Evolutionary conservation across 768 basidiomycete genomes (phyloP).

Genomic region (Suillus lakei): DNA sequence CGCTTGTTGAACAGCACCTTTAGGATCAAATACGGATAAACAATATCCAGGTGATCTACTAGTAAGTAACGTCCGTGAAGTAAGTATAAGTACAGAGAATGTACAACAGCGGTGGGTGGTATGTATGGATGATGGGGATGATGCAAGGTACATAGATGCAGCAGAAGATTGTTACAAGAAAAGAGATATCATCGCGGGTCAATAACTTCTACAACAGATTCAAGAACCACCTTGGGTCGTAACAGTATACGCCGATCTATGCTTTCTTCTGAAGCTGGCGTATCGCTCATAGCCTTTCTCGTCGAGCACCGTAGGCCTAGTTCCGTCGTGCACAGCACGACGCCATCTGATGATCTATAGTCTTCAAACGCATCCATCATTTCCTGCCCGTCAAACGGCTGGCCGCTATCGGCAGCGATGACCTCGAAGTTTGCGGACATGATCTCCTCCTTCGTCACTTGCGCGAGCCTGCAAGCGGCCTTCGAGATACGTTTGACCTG

Average conservation of each 20-base stretch:
- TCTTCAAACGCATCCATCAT: slow-evolving; percentile 72
- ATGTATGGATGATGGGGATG: neutral
- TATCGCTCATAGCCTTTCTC: slow-evolving; percentile 37
- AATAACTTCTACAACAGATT: slow-evolving; percentile 63
- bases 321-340: slow-evolving; percentile 72
- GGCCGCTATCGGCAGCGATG: slow-evolving; percentile 59
- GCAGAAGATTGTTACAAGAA: neutral
- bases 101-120: slow-evolving; percentile 7
- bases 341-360: slow-evolving; percentile 52
- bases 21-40: slow-evolving; percentile 12
- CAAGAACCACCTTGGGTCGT: slow-evolving; percentile 77
- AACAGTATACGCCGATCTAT: slow-evolving; percentile 65
- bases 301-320: slow-evolving; percentile 72
- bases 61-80: slow-evolving; percentile 16
- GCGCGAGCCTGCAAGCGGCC: slow-evolving; percentile 64
- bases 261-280: slow-evolving; percentile 41
- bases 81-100: slow-evolving; percentile 22
- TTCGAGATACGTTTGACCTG: slow-evolving; percentile 71
- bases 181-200: slow-evolving; percentile 35
- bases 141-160: slow-evolving; percentile 2
- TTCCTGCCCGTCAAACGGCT: slow-evolving; percentile 49
- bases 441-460: slow-evolving; percentile 72
- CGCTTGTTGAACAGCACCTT: slow-evolving; percentile 1
- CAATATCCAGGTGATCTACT: slow-evolving; percentile 9
- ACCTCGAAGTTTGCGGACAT: slow-evolving; percentile 80